Base-by-base conservation (phyloP, 2,329 filamentous ascomycete species). In the Cryphonectria carpinicola region DNA sequence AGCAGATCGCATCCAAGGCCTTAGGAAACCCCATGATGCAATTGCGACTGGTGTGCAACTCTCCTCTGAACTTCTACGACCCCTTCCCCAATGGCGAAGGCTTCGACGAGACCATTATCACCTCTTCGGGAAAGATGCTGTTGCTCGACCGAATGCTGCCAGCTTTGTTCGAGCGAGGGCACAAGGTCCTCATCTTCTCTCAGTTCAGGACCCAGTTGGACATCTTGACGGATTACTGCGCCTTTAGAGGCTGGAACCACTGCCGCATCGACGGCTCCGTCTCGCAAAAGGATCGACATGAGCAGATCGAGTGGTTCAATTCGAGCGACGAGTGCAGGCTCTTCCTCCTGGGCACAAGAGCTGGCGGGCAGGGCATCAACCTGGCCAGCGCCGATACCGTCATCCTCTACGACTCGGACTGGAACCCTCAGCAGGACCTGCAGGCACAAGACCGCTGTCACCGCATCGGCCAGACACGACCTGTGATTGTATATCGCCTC, bases 371-470 rank as follows among this genome's bases (percentile, higher is more conserved):
- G 77, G 95, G 95, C 65, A 98, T 98, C 84, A 98, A 98, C 77
- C 89, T 98, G 0, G 93, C 93, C 0, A 91, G 91, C 0, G 95
- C 95, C 0, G 95, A 98, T 76, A 98, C 95, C 0, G 95, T 98
- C 14, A 92, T 98, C 62, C 85, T 98, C 0, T 98, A 96, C 75
- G 95, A 98, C 80, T 85, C 82, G 2, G 88, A 97, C 76, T 98
- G 95, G 90, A 99, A 99, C 76, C 96, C 96, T 0, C 96, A 99
- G 79, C 95, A 98, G 78, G 96, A 99, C 79, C 85, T 99, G 0
- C 96, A 99, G 78, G 96, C 96, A 0, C 96, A 98, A 81, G 96
- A 99, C 77, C 93, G 96, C 6, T 94, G 93, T 0, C 96, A 99
- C 78, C 90, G 96, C 17, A 98, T 99, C 73, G 96, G 96, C 0